Conservation (phyloP, 768 basidiomycete species). For the Kwoniella bestiolae region DNA sequence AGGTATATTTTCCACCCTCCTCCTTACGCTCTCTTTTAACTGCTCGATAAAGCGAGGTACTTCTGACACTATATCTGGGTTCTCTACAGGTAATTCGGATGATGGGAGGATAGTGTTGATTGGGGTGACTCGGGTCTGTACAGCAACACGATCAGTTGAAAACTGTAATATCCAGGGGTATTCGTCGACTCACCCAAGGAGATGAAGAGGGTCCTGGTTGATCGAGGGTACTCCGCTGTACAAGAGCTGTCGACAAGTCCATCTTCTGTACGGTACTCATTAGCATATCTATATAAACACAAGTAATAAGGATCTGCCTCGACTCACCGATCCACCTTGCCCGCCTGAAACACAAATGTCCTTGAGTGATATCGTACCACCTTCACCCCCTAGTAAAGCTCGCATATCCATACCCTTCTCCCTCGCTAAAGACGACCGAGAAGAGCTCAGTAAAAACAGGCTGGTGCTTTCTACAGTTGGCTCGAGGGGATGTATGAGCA, state of each 20-base stretch:
- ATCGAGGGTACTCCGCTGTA: neutral
- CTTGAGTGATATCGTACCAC: slow-evolving; percentile 30
- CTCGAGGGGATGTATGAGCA: slow-evolving; percentile 34
- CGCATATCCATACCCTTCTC: slow-evolving; percentile 32
- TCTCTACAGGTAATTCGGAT: slow-evolving; percentile 21
- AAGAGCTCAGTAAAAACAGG: slow-evolving; percentile 33
- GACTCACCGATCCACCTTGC: slow-evolving; percentile 5
- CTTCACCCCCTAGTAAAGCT: slow-evolving; percentile 43
- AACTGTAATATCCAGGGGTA: neutral
- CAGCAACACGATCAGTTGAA: neutral
- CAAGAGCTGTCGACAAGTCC: neutral
- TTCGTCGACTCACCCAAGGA: slow-evolving; percentile 6
- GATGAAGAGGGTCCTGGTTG: neutral
- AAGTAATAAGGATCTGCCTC: no score
- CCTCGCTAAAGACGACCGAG: slow-evolving; percentile 27
- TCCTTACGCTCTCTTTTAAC: slow-evolving; percentile 70
- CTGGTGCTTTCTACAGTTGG: neutral
- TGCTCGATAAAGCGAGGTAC: slow-evolving; percentile 39
- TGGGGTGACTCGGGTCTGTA: slow-evolving; percentile 27
- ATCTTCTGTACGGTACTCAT: neutral
- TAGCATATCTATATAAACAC: no score
- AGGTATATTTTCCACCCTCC: slow-evolving; percentile 74
- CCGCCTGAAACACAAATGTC: neutral
- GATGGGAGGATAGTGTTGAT: slow-evolving; percentile 31
- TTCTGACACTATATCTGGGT: slow-evolving; percentile 60